A percentile compares a stretch with the other conserved stretches of the same genome.
These are phyloP conservation scores for Aspergillus sclerotioniger DNA, from an alignment of 495 filamentous ascomycete genomes.

Conservation along the genomic window DNA sequence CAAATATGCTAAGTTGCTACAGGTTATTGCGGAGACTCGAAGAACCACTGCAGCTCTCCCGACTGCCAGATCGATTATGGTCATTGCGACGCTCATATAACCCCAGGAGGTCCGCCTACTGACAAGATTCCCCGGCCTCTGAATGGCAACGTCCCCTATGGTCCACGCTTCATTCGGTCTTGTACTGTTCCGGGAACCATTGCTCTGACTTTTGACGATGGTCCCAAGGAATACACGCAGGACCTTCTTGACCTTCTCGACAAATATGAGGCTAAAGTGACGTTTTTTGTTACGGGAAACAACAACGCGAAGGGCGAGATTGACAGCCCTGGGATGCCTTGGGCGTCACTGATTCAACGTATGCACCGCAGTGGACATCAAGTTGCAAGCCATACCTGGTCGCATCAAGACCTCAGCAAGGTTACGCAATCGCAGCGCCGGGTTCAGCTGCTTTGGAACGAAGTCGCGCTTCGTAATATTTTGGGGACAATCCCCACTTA, in stretches of 20 bases:
- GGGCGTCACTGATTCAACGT: constrained; percentile 62
- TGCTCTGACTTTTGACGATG: constrained; percentile 78
- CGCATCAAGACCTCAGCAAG: constrained; percentile 68
- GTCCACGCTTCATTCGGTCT: constrained; percentile 61
- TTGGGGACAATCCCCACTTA: constrained; percentile 81
- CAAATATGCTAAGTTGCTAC: constrained; percentile 12
- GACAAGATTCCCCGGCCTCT: constrained; percentile 56
- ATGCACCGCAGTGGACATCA: constrained; percentile 75
- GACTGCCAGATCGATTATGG: constrained; percentile 70
- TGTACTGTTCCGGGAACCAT: constrained; percentile 63
- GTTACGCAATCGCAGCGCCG: constrained; percentile 53
- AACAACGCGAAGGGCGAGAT: constrained; percentile 72
- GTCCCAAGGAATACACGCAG: constrained; percentile 66
- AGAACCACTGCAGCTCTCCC: constrained; percentile 64
- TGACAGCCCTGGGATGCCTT: constrained; percentile 57
- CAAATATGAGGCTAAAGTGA: constrained; percentile 64
- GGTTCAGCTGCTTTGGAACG: constrained; percentile 73
- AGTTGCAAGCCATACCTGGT: constrained; percentile 83
- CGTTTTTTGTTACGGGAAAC: constrained; percentile 77
- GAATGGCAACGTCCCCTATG: constrained; percentile 58
- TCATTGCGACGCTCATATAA: constrained; percentile 65
- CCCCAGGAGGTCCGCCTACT: constrained; percentile 61
- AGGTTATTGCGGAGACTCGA: constrained; percentile 60
- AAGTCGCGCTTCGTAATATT: constrained; percentile 76
- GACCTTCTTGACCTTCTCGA: constrained; percentile 69